Evolutionary conservation across 768 basidiomycete genomes (phyloP).

Genomic region (Tulasnella calospora): DNA sequence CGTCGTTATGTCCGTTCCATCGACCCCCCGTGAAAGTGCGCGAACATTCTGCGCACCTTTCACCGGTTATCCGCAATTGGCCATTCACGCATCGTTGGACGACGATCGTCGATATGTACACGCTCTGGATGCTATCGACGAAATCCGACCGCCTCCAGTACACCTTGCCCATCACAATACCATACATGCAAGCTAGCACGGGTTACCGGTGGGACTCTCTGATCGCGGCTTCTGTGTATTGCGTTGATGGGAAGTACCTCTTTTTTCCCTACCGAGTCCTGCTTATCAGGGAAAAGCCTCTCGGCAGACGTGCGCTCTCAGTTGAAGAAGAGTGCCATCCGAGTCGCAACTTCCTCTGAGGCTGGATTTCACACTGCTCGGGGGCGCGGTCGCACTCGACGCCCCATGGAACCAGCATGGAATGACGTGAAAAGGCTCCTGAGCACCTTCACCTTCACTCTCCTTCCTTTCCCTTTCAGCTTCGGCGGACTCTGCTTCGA

Average conservation of each 20-base stretch:
- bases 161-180: neutral
- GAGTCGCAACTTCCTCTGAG: neutral
- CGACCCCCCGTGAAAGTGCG: neutral
- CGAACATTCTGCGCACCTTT: neutral
- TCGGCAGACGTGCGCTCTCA: neutral
- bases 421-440: conserved; percentile 7
- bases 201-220: neutral
- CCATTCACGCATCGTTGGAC: neutral
- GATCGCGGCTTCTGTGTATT: neutral
- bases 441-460: neutral
- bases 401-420: neutral
- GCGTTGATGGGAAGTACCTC: neutral
- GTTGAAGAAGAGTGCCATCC: conserved; percentile 1
- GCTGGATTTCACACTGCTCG: neutral
- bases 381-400: neutral
- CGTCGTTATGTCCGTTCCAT: neutral
- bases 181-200: neutral
- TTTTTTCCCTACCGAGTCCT: neutral
- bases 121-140: neutral
- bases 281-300: neutral
- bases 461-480: neutral
- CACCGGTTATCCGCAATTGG: neutral
- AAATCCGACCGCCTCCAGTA: neutral
- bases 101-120: neutral
- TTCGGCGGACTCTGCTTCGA: conserved; percentile 7